Conservation (phyloP, 2,329 filamentous ascomycete species). For the Waltergamsia citrina region DNA sequence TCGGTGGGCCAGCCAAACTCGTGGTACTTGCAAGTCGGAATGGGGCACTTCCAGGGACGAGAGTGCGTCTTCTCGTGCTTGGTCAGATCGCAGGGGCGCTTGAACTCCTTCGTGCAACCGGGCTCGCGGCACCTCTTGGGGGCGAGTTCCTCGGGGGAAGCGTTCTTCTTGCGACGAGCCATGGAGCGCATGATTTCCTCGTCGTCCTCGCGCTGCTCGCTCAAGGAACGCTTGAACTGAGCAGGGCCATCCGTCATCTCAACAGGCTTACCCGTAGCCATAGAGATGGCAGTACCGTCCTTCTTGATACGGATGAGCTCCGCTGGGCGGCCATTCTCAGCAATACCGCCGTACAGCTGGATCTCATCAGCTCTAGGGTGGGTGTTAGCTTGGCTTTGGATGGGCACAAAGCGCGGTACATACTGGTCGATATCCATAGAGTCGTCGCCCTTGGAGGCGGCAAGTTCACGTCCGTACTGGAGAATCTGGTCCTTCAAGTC, state of each 20-base stretch:
- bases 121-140: constrained; percentile 67
- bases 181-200: constrained; percentile 83
- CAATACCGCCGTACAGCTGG: constrained; percentile 71
- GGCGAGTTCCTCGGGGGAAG: constrained; percentile 72
- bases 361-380: constrained; percentile 52
- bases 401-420: constrained; percentile 23
- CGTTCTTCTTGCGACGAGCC: constrained; percentile 92
- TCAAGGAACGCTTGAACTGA: constrained; percentile 56
- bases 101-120: constrained; percentile 85
- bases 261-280: constrained; percentile 60
- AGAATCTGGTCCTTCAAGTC: constrained; percentile 91
- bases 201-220: constrained; percentile 65
- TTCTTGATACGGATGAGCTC: constrained; percentile 78
- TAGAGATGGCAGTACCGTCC: constrained; percentile 69
- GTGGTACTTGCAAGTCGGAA: constrained; percentile 79
- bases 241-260: constrained; percentile 41
- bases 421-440: constrained; percentile 52
- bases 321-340: constrained; percentile 71
- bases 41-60: constrained; percentile 87
- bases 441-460: constrained; percentile 59
- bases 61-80: constrained; percentile 99
- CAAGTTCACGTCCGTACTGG: constrained; percentile 79
- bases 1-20: constrained; percentile 91
- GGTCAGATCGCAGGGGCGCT: constrained; percentile 91
- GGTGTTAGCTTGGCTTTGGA: constrained; percentile 6